Percentiles rank a stretch among this genome's conserved stretches.
Conservation (phyloP, 139 green algal species). For the Haematococcus sp. region DNA sequence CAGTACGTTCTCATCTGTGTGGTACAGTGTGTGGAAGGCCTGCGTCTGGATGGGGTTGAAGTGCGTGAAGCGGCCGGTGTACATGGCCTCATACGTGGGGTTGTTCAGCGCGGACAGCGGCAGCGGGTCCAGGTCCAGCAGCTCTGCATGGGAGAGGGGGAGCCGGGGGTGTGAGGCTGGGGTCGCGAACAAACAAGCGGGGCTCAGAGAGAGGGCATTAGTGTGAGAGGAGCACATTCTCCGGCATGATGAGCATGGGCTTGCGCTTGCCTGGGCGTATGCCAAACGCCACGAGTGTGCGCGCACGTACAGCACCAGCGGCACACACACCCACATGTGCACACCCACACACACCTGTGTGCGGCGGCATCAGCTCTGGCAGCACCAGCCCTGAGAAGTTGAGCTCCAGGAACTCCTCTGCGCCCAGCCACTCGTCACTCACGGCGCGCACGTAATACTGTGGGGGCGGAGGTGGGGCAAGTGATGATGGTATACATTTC, state of each 20-base stretch:
- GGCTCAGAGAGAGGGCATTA: no score
- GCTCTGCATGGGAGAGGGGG: slow-evolving; percentile 60
- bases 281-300: no score
- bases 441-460: slow-evolving; percentile 73
- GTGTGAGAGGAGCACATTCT: no score
- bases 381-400: slow-evolving; percentile 77
- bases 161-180: no score
- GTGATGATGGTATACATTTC: no score
- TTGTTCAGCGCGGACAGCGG: slow-evolving; percentile 80
- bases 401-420: slow-evolving; percentile 64
- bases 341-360: slow-evolving; percentile 18
- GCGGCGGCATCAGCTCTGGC: slow-evolving; percentile 59
- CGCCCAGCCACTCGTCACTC: slow-evolving; percentile 72
- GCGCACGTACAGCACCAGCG: no score
- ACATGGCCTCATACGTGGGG: slow-evolving; percentile 69
- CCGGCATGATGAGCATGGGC: no score
- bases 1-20: slow-evolving; percentile 94
- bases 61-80: slow-evolving; percentile 65
- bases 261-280: no score
- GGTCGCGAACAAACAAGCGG: no score
- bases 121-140: slow-evolving; percentile 93
- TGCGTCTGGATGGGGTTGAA: slow-evolving; percentile 99
- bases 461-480: neutral
- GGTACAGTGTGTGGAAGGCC: slow-evolving; percentile 96
- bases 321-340: neutral